phyloP scores from a whole-genome alignment of 1,139 yeast genomes.

The Hyphopichia buzzinii region DNA sequence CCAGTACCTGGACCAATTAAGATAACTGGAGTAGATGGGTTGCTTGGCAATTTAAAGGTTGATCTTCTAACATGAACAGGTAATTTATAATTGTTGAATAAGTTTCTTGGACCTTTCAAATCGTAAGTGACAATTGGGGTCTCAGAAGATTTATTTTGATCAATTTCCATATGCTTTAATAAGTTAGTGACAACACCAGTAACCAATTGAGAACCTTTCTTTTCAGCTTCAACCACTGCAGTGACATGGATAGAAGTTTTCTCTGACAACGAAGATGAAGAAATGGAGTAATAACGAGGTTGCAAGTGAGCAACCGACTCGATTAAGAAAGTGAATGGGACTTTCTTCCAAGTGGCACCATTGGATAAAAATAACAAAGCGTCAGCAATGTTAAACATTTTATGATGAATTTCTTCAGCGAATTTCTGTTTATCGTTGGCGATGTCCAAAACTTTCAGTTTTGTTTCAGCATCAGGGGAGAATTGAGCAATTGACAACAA shows the following conservation, averaged over 20 bases:
- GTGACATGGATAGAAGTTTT: conserved; percentile 78
- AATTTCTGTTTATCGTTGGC: conserved; percentile 70
- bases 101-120: conserved; percentile 76
- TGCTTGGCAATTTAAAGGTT: conserved; percentile 90
- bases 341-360: conserved; percentile 64
- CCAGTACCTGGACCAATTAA: conserved; percentile 99
- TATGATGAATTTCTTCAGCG: conserved; percentile 59
- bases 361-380: conserved; percentile 61
- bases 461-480: conserved; percentile 69
- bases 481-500: conserved; percentile 75
- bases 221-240: conserved; percentile 85
- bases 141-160: conserved; percentile 49
- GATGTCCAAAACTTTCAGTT: conserved; percentile 49
- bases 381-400: conserved; percentile 73
- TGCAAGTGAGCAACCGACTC: conserved; percentile 81
- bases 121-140: conserved; percentile 61
- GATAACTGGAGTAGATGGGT: conserved; percentile 78
- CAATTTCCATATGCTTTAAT: conserved; percentile 66
- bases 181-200: conserved; percentile 93
- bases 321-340: conserved; percentile 82
- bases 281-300: conserved; percentile 95
- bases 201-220: conserved; percentile 43
- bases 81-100: conserved; percentile 54
- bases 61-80: conserved; percentile 96
- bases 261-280: conserved; percentile 82